Conservation (phyloP, 345 rosid genomes). For the Raphanus sativus region DNA sequence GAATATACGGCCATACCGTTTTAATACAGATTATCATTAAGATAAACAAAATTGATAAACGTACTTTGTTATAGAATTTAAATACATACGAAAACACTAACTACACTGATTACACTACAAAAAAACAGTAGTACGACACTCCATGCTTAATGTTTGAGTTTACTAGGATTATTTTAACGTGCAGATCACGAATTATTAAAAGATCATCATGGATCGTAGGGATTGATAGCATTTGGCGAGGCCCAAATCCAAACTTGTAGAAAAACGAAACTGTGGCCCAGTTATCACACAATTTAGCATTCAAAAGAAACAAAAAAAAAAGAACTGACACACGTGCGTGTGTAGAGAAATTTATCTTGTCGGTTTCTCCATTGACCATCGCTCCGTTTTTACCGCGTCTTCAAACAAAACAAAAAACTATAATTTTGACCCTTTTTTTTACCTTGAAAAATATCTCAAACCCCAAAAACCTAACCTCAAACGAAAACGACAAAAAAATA, state of each 20-base stretch:
- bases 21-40: too few species aligned
- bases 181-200: neutral
- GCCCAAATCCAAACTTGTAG: neutral
- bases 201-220: neutral
- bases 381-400: constrained; percentile 33
- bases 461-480: constrained; percentile 26
- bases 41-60: neutral
- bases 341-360: neutral
- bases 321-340: constrained; percentile 25
- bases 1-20: too few species aligned
- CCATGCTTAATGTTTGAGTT: neutral
- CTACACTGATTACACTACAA: neutral
- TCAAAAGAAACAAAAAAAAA: neutral
- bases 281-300: neutral
- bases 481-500: neutral
- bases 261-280: constrained; percentile 15
- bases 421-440: neutral
- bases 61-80: neutral
- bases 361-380: constrained; percentile 33
- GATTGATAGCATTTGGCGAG: neutral
- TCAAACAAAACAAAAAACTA: constrained; percentile 12
- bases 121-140: neutral
- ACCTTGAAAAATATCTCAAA: constrained; percentile 30
- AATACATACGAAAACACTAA: neutral
- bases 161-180: neutral